Evolutionary conservation across 805 yeast genomes (phyloP), one percentile per base, ranked within the genome.

Genomic region (Peterozyma toletana): DNA sequence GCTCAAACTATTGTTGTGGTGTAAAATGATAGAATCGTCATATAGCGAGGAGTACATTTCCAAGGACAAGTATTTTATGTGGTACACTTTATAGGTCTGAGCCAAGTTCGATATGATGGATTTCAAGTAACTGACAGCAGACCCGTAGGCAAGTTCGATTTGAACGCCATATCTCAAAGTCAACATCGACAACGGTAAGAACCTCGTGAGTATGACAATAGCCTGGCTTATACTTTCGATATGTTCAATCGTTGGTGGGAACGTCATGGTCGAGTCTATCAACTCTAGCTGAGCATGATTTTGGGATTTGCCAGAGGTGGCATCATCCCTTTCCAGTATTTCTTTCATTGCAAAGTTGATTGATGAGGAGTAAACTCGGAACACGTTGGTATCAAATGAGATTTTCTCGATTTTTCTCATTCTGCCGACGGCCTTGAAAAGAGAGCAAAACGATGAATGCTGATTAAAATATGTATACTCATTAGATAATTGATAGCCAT

Each of bases 11-110:
- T 39, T 37, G 37, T 43, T 43, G 15, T 43, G 37, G 17, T 43
- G 42, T 15, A 30, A 13, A 11, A 43, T 18, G 21, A 35, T 35
- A 11, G 46, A 43, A 18, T 43, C 46, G 17, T 43, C 46, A 14
- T 39, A 35, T 7, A 39, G 31, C 6, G 42, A 43, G 42, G 42
- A 43, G 16, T 42, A 43, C 13, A 43, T 31, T 15, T 43, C 46
- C 18, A 31, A 39, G 17, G 18, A 27, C 10, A 39, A 14, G 15
- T 13, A 30, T n/a, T 11, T 16, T 13, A 43, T 15, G 10, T 37
- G 18, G 7, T 18, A 30, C n/a, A 30, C 39, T 17, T 43, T 43
- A n/a, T 31, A 39, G 15, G 18, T 43, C 1, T 13, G 30, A 3
- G 37, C 30, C 17, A 43, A 31, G 2, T 5, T 4, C 9, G 35